These are phyloP conservation scores for Yamadazyma atlantica DNA, from an alignment of 1,139 yeast genomes.

Conservation along the genomic window DNA sequence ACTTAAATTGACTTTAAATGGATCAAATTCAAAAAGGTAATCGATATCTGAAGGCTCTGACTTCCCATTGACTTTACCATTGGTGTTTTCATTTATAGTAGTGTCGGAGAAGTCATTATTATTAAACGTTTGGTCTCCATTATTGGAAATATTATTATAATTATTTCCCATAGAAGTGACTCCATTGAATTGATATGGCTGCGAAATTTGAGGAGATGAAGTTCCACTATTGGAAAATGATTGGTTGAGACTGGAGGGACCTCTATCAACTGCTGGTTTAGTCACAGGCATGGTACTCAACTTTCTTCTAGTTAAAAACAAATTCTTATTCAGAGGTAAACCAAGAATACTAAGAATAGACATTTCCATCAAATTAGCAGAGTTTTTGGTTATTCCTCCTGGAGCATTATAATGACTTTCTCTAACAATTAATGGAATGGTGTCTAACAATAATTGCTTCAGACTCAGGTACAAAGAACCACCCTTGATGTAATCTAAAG, in stretches of 20 bases:
- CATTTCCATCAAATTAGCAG: slow-evolving; percentile 55
- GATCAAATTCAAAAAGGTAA: slow-evolving; percentile 39
- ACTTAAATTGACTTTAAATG: slow-evolving; percentile 36
- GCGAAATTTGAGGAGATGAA: neutral
- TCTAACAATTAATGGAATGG: slow-evolving; percentile 47
- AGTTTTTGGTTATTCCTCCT: slow-evolving; percentile 58
- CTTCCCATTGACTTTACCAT: no score
- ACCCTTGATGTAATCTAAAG: slow-evolving; percentile 79
- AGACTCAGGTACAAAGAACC: slow-evolving; percentile 77
- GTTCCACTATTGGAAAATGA: neutral
- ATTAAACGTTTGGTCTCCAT: neutral
- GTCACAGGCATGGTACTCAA: slow-evolving; percentile 21
- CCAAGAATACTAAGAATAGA: slow-evolving; percentile 56
- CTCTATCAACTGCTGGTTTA: slow-evolving; percentile 23
- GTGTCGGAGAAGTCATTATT: no score
- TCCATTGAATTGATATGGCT: slow-evolving; percentile 1
- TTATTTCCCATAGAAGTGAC: neutral
- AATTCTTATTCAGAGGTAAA: slow-evolving; percentile 19
- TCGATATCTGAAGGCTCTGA: slow-evolving; percentile 20
- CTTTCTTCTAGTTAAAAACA: slow-evolving; percentile 18
- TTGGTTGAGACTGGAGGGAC: slow-evolving; percentile 8
- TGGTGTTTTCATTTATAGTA: no score
- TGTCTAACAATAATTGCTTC: slow-evolving; percentile 51
- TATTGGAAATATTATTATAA: neutral
- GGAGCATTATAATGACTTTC: slow-evolving; percentile 57